These are phyloP conservation scores for Ramalina intermedia DNA, from an alignment of 495 filamentous ascomycete genomes.

Conservation along the genomic window DNA sequence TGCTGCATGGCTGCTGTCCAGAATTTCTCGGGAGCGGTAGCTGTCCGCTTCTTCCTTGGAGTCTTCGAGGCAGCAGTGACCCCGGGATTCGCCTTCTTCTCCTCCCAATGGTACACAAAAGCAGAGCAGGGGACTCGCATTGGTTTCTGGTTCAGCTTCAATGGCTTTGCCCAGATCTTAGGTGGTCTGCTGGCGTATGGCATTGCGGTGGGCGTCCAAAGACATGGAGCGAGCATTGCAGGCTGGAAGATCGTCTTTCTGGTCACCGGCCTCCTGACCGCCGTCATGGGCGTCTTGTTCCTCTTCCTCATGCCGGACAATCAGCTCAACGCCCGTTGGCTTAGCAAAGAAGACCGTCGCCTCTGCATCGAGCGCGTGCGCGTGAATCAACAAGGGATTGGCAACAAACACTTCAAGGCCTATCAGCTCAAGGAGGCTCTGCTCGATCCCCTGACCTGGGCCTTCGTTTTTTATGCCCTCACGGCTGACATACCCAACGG, in stretches of 20 bases:
- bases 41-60: constrained; percentile 46
- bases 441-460: constrained; percentile 47
- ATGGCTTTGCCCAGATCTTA: constrained; percentile 45
- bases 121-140: constrained; percentile 42
- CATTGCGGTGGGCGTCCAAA: constrained; percentile 41
- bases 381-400: constrained; percentile 52
- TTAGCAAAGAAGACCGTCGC: constrained; percentile 45
- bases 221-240: constrained; percentile 38
- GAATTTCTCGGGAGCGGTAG: constrained; percentile 34
- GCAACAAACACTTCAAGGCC: constrained; percentile 53
- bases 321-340: constrained; percentile 52
- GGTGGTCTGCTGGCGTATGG: constrained; percentile 51
- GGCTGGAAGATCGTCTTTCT: constrained; percentile 60
- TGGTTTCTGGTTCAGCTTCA: constrained; percentile 51
- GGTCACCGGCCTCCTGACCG: constrained; percentile 47
- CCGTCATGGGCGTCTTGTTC: constrained; percentile 41
- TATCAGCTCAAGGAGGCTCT: constrained; percentile 48
- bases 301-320: constrained; percentile 53
- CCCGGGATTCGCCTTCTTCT: constrained; percentile 48
- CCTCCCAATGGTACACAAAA: constrained; percentile 52
- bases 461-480: constrained; percentile 48
- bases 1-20: constrained; percentile 38
- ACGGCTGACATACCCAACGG: constrained; percentile 52
- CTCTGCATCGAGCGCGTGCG: constrained; percentile 47
- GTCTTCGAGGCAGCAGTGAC: constrained; percentile 48